These are phyloP conservation scores for Testicularia cyperi DNA, from an alignment of 1,284 basidiomycete genomes.

Conservation along the genomic window DNA sequence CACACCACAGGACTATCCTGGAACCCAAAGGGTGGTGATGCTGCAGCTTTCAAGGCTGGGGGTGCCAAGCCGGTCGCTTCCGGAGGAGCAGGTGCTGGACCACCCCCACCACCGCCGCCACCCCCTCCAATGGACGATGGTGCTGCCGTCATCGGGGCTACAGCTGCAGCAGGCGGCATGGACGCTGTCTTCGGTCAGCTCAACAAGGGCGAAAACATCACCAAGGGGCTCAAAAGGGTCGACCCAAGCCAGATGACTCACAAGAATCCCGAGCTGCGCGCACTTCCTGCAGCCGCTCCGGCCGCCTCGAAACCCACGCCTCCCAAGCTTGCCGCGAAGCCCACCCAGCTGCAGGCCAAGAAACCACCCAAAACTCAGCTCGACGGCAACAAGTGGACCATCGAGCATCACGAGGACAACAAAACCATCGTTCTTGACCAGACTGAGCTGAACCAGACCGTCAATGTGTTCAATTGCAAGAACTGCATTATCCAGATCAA, in stretches of 20 bases:
- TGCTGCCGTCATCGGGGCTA: constrained; percentile 61
- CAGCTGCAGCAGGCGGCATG: constrained; percentile 65
- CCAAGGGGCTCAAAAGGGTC: constrained; percentile 87
- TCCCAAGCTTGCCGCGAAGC: constrained; percentile 44
- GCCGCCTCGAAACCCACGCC: constrained; percentile 31
- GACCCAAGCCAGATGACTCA: constrained; percentile 97
- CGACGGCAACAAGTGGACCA: constrained; percentile 90
- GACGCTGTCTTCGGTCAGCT: constrained; percentile 89
- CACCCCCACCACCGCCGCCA: constrained; percentile 62
- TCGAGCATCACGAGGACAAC: constrained; percentile 92
- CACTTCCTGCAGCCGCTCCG: constrained; percentile 30
- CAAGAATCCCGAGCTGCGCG: constrained; percentile 85
- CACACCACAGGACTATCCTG: constrained; percentile 86
- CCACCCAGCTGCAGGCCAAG: constrained; percentile 64
- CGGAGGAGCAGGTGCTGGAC: constrained; percentile 65
- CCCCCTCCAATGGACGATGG: constrained; percentile 59
- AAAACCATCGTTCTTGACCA: constrained; percentile 73
- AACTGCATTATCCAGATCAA: constrained; percentile 81
- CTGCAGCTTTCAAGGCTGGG: constrained; percentile 27
- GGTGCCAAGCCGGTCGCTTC: constrained; percentile 37
- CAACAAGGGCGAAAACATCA: constrained; percentile 86
- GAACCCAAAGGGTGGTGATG: constrained; percentile 68
- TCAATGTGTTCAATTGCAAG: constrained; percentile 91
- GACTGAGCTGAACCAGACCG: constrained; percentile 77
- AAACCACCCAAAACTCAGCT: constrained; percentile 88